Conservation (phyloP, 202 grass and related monocot genomes). For the Sporobolus alterniflorus region DNA sequence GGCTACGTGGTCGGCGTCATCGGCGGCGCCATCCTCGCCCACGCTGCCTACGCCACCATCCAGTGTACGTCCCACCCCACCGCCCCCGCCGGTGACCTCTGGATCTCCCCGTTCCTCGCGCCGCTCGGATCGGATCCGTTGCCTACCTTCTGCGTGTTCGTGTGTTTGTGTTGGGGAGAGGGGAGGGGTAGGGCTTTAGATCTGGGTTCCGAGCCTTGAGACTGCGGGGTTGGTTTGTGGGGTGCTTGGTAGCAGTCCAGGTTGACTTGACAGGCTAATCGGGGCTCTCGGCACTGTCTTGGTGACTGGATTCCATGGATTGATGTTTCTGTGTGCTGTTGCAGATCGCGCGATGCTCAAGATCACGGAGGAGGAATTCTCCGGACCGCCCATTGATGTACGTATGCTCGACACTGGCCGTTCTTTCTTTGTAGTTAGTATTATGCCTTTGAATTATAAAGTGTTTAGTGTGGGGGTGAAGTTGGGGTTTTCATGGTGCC, state of each 20-base stretch:
- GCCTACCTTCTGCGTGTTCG: neutral
- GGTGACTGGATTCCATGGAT: neutral
- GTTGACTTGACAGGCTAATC: neutral
- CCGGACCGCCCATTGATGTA: constrained; percentile 75
- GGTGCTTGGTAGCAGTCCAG: neutral
- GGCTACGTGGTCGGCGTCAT: constrained; percentile 76
- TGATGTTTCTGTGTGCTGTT: constrained; percentile 4
- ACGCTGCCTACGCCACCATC: constrained; percentile 86
- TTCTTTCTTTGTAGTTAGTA: neutral
- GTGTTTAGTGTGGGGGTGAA: neutral
- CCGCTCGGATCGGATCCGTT: neutral
- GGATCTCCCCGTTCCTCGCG: constrained; percentile 6
- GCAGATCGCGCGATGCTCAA: constrained; percentile 85
- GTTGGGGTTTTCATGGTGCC: constrained; percentile 8
- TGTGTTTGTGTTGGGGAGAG: neutral
- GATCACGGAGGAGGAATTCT: constrained; percentile 96
- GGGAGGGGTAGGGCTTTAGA: neutral
- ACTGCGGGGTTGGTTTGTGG: neutral
- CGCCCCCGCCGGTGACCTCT: neutral
- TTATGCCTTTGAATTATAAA: too few relatives aligned
- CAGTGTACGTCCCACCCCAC: constrained; percentile 49
- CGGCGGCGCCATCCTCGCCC: constrained; percentile 76
- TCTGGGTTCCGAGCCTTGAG: neutral
- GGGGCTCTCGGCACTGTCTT: neutral
- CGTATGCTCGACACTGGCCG: constrained; percentile 19